Conservation (phyloP, 2,329 filamentous ascomycete species). For the Diplodia scrobiculata region DNA sequence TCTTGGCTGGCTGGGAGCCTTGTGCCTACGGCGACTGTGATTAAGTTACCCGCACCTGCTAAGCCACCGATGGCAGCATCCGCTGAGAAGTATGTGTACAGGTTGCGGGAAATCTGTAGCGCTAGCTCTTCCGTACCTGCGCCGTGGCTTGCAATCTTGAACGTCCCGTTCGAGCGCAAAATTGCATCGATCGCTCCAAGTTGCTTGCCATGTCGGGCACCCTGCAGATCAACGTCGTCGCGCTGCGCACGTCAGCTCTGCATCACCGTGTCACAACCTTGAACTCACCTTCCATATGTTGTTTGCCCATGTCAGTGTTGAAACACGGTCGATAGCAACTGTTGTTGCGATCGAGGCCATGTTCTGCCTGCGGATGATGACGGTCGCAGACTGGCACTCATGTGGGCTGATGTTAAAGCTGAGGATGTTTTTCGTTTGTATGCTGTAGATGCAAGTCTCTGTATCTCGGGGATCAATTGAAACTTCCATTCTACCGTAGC, state of each 20-base stretch:
- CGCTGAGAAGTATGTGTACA: slow-evolving; percentile 61
- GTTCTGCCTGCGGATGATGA: slow-evolving; percentile 2
- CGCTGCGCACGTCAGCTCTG: neutral
- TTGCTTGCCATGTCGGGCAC: slow-evolving; percentile 51
- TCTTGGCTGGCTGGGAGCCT: slow-evolving; percentile 33
- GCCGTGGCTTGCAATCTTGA: slow-evolving; percentile 48
- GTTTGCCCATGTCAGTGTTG: neutral
- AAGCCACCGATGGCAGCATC: slow-evolving; percentile 49
- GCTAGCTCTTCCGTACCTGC: slow-evolving; percentile 46
- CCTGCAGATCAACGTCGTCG: neutral
- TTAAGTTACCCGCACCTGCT: slow-evolving; percentile 48
- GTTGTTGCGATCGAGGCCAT: slow-evolving; percentile 1
- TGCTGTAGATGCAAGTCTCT: slow-evolving; percentile 31
- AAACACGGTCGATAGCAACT: neutral
- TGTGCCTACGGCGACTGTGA: slow-evolving; percentile 45
- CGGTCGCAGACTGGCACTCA: slow-evolving; percentile 6
- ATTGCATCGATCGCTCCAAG: slow-evolving; percentile 58
- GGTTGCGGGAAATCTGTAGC: slow-evolving; percentile 59
- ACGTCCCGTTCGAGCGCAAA: slow-evolving; percentile 51
- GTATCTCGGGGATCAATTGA: slow-evolving; percentile 18
- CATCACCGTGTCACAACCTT: slow-evolving; percentile 25
- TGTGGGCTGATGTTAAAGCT: slow-evolving; percentile 38
- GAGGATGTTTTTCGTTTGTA: slow-evolving; percentile 42
- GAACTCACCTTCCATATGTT: slow-evolving; percentile 1
- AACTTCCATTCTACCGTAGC: slow-evolving; percentile 54